Base-by-base conservation (phyloP, 2,329 filamentous ascomycete species). In the Colletotrichum sp. region DNA sequence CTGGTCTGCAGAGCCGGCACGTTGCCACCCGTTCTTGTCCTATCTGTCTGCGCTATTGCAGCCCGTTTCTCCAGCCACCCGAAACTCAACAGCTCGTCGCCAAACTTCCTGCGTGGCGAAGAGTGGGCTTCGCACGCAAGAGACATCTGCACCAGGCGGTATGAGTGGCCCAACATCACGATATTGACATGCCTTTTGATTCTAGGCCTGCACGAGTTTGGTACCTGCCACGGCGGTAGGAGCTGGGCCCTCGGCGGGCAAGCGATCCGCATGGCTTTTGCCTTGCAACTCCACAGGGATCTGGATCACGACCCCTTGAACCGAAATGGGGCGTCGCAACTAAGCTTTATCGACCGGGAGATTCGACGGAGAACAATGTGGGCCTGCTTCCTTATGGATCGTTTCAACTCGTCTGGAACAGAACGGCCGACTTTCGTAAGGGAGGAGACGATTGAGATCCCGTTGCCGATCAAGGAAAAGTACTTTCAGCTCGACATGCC, bases 311-410 rank as follows among this genome's bases (percentile, higher is more conserved):
- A 98, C 79, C 94, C 95, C 0, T 85, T 92, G 44, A 90, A 90
- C n/a, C 88, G 89, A n/a, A 90, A 91, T 55, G 89, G 90, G 24
- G 88, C 90, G 15, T 89, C 90, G 3, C 92, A 94, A 77, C 90
- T 97, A 69, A 98, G 95, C 82, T 97, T 97, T 79, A 95, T 96
- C 18, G 97, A 99, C 83, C 93, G 95, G 32, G 97, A 99, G 83
- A 98, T 99, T 70, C 91, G 97, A 76, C 89, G 97, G 79, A 92
- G 97, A 72, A 97, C 96, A 4, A 99, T 99, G 96, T 99, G 97
- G 97, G 95, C 96, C 15, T 99, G 96, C 82, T 98, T 98, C 81
- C 85, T 98, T 72, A 98, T 99, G 96, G 97, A 99, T 83, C 93
- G 96, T 1, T 98, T 98, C 88, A 98, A 98, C 85, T 98, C 96